A percentile compares a stretch with the other conserved stretches of the same genome.
Evolutionary conservation across 1,139 yeast genomes (phyloP).

Genomic region (Eremothecium sinecaudum): DNA sequence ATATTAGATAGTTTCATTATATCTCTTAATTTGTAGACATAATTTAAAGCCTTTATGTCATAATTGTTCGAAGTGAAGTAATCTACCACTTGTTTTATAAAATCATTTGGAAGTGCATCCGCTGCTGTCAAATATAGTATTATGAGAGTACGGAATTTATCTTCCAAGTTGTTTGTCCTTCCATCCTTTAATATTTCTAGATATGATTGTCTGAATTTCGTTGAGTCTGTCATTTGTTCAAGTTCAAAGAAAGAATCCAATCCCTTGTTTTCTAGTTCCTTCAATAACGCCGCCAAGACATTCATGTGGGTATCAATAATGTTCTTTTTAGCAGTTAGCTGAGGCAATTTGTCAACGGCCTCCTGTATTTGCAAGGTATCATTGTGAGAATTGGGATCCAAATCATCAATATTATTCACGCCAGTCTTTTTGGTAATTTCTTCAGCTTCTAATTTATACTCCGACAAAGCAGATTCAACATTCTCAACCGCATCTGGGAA

Average conservation of each 20-base stretch:
- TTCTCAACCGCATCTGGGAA: constrained; percentile 98
- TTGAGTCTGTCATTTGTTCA: constrained; percentile 66
- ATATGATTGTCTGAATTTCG: constrained; percentile 52
- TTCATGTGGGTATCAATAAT: constrained; percentile 96
- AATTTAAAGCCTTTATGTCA: constrained; percentile 56
- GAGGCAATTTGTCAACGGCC: constrained; percentile 89
- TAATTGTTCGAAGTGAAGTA: constrained; percentile 51
- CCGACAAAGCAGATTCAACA: constrained; percentile 73
- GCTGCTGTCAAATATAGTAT: constrained; percentile 47
- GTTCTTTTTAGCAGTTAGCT: constrained; percentile 76
- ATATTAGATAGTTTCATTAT: constrained; percentile 42
- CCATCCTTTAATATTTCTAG: constrained; percentile 44
- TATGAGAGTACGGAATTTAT: constrained; percentile 80
- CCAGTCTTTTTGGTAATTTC: constrained; percentile 79
- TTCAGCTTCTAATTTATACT: constrained; percentile 78
- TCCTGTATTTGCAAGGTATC: constrained; percentile 74
- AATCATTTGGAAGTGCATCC: constrained; percentile 52
- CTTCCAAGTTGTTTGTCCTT: constrained; percentile 45
- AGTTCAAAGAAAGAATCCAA: constrained; percentile 88
- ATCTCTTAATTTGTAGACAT: constrained; percentile 74
- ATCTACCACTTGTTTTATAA: constrained; percentile 54
- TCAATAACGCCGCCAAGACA: constrained; percentile 73
- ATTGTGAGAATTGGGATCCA: constrained; percentile 53
- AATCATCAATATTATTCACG: constrained; percentile 54
- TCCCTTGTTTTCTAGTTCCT: constrained; percentile 74